Evolutionary conservation across 2,329 filamentous ascomycete genomes (phyloP).

Genomic region (Herpotrichia juniperi): DNA sequence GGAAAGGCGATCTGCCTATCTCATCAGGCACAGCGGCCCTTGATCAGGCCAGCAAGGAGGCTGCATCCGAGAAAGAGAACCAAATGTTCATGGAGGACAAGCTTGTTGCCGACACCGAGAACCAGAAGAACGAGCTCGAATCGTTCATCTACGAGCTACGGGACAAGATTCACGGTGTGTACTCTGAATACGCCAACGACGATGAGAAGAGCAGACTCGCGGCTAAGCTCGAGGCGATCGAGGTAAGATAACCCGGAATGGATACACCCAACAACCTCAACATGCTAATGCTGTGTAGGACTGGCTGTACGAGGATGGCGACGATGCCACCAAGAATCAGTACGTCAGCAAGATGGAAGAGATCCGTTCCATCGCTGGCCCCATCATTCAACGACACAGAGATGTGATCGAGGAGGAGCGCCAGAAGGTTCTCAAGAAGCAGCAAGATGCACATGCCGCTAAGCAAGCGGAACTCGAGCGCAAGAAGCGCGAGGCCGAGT

Average conservation of each 20-base stretch:
- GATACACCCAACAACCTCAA: constrained; percentile 11
- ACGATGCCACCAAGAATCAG: constrained; percentile 90
- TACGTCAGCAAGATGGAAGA: constrained; percentile 97
- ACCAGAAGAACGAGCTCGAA: constrained; percentile 99
- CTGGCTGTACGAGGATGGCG: constrained; percentile 97
- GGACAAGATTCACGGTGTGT: constrained; percentile 92
- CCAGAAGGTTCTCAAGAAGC: constrained; percentile 68
- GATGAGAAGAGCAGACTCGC: constrained; percentile 90
- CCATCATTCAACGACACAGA: constrained; percentile 91
- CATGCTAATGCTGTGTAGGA: constrained; percentile 64
- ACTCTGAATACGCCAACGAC: constrained; percentile 85
- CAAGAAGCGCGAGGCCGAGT: constrained; percentile 77
- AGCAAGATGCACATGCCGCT: constrained; percentile 70
- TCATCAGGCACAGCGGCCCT: constrained; percentile 81
- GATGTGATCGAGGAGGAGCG: constrained; percentile 92
- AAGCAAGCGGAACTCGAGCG: constrained; percentile 72
- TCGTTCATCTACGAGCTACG: constrained; percentile 96
- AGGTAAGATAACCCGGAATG: constrained; percentile 71
- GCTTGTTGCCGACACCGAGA: constrained; percentile 95
- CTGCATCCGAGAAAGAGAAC: constrained; percentile 80
- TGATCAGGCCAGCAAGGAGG: constrained; percentile 69
- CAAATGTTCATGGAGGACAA: constrained; percentile 98
- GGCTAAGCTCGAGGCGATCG: constrained; percentile 79
- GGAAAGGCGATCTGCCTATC: constrained; percentile 93
- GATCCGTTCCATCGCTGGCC: constrained; percentile 86